A percentile compares a stretch with the other conserved stretches of the same genome.
Evolutionary conservation across 2,329 filamentous ascomycete genomes (phyloP).

Genomic region (Lomentospora prolificans): DNA sequence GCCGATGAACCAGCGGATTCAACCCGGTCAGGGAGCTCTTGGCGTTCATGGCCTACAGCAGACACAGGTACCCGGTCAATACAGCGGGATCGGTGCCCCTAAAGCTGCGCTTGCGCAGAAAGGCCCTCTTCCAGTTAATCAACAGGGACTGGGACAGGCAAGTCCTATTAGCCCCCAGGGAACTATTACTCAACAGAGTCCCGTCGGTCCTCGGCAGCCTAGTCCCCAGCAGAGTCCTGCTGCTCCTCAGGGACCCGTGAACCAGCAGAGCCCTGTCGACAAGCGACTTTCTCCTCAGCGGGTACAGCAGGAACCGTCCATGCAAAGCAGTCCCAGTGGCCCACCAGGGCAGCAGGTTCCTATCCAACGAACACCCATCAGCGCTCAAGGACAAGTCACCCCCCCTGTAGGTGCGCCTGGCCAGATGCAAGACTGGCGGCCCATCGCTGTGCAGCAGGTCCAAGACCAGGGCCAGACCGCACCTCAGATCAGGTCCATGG

Average conservation of each 20-base stretch:
- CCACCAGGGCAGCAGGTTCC: neutral
- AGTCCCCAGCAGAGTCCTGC: neutral
- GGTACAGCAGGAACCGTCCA: neutral
- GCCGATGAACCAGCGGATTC: neutral
- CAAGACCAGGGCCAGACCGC: neutral
- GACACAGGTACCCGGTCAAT: neutral
- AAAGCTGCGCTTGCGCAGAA: neutral
- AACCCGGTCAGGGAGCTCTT: neutral
- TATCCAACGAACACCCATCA: neutral
- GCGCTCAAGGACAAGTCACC: neutral
- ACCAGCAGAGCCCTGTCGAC: neutral
- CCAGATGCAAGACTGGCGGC: slow-evolving; percentile 6
- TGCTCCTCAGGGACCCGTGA: neutral
- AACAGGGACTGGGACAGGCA: neutral
- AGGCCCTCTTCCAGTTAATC: neutral
- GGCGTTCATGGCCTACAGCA: neutral
- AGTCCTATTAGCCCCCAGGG: no score
- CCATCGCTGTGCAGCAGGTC: slow-evolving; percentile 3
- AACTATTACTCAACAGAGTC: no score
- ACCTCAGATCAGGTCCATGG: neutral
- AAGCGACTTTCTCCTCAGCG: no score
- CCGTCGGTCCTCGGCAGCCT: no score
- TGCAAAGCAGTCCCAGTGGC: neutral
- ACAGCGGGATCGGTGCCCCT: no score
- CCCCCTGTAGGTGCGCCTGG: neutral